Evolutionary conservation across 208 protist species (phyloP).

Genomic region (Wallacemonas sp.): DNA sequence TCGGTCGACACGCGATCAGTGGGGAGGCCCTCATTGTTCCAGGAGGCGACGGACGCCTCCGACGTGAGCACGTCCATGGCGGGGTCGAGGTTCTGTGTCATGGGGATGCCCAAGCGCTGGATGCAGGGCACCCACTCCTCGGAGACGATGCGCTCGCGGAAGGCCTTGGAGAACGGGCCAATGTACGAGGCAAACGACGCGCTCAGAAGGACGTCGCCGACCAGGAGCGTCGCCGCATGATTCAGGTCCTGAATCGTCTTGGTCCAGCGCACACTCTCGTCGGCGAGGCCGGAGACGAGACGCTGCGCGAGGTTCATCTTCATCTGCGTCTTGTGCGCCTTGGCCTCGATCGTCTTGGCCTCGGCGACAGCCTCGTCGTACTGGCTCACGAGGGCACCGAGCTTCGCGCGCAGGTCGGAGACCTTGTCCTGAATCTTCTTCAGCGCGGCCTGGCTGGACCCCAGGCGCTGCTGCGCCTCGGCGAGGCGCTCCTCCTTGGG

Average conservation of each 20-base stretch:
- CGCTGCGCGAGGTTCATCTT: constrained; percentile 95
- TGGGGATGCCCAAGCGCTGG: constrained; percentile 89
- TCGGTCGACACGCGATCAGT: constrained; percentile 97
- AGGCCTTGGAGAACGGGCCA: constrained; percentile 97
- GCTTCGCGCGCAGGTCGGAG: constrained; percentile 94
- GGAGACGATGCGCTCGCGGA: constrained; percentile 93
- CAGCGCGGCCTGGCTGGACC: constrained; percentile 83
- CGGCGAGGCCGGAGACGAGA: constrained; percentile 95
- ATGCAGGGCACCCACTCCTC: constrained; percentile 94
- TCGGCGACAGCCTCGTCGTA: constrained; percentile 95
- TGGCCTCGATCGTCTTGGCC: constrained; percentile 91
- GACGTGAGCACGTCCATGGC: constrained; percentile 93
- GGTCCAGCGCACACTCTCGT: constrained; percentile 97
- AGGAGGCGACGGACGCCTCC: constrained; percentile 93
- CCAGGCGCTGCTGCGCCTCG: constrained; percentile 91
- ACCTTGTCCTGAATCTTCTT: constrained; percentile 96
- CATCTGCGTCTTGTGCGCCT: constrained; percentile 94
- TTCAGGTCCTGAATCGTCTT: constrained; percentile 93
- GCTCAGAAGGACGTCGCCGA: constrained; percentile 97
- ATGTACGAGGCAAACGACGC: constrained; percentile 98
- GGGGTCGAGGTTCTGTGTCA: constrained; percentile 93
- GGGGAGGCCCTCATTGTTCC: constrained; percentile 98
- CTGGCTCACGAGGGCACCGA: constrained; percentile 90
- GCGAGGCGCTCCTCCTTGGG: constrained; percentile 96
- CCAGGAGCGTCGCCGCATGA: constrained; percentile 85